Evolutionary conservation across 2,329 filamentous ascomycete species (phyloP).

Genomic region (Fusarium circinatum): DNA sequence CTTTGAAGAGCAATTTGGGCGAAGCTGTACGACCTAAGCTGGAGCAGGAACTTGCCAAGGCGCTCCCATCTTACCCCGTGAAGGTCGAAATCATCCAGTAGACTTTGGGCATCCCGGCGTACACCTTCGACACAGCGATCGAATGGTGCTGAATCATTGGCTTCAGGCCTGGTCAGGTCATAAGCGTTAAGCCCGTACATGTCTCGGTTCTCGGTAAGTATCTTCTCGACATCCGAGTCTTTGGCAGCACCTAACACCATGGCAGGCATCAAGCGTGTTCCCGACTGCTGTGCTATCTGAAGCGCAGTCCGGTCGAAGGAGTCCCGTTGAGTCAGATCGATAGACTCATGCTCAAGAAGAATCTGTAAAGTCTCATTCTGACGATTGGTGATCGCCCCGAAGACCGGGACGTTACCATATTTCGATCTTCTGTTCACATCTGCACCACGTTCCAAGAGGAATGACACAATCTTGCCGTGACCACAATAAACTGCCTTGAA

Average conservation of each 20-base stretch:
- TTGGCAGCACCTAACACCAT: constrained; percentile 18
- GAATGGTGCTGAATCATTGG: background rate
- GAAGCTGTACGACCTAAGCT: constrained; percentile 17
- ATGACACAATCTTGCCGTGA: background rate
- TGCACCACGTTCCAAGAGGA: constrained; percentile 25
- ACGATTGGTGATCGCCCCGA: constrained; percentile 18
- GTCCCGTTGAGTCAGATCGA: constrained; percentile 25
- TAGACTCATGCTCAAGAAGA: constrained; percentile 11
- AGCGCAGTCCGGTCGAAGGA: constrained; percentile 13
- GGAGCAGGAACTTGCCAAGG: constrained; percentile 23
- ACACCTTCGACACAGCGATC: constrained; percentile 10
- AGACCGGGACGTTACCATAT: constrained; percentile 15
- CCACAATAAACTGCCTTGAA: constrained; percentile 17
- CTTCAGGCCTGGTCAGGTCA: constrained; percentile 3
- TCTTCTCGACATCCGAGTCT: background rate
- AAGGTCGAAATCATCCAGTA: constrained; percentile 12
- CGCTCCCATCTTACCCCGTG: constrained; percentile 14
- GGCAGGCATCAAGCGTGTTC: constrained; percentile 6
- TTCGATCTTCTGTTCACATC: constrained; percentile 20
- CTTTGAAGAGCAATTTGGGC: constrained; percentile 21
- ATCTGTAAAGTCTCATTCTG: constrained; percentile 3
- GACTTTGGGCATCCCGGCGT: constrained; percentile 1
- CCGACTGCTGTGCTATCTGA: constrained; percentile 21
- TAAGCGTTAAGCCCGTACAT: constrained; percentile 25
- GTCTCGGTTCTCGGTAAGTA: constrained; percentile 19